phyloP scores from a whole-genome alignment of 2,329 filamentous ascomycete genomes.

The Arthrinium puccinioides region DNA sequence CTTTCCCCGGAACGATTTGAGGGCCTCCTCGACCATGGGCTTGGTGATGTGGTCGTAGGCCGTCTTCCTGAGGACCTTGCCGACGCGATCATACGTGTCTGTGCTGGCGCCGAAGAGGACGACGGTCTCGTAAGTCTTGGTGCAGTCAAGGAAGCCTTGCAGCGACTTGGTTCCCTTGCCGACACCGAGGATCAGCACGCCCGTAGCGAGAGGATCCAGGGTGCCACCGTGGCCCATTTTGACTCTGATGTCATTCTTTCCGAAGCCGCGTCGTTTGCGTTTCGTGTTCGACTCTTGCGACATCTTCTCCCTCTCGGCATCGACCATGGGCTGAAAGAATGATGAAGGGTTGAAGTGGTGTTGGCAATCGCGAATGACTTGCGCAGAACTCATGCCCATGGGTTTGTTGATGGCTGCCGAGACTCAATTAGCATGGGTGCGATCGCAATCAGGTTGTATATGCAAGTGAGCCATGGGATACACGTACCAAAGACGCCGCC shows the following conservation, averaged over 20 bases:
- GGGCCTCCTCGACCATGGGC: slow-evolving; percentile 67
- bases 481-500: slow-evolving; percentile 51
- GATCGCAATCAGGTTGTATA: background rate
- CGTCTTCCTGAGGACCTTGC: slow-evolving; percentile 71
- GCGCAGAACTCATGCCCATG: slow-evolving; percentile 75
- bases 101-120: slow-evolving; percentile 88
- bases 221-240: slow-evolving; percentile 97
- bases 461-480: background rate
- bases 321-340: slow-evolving; percentile 72
- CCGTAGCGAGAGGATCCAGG: slow-evolving; percentile 87
- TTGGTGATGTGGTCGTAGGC: slow-evolving; percentile 76
- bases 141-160: slow-evolving; percentile 73
- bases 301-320: slow-evolving; percentile 50
- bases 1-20: slow-evolving; percentile 70
- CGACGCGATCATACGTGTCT: slow-evolving; percentile 83
- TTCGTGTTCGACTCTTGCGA: slow-evolving; percentile 51
- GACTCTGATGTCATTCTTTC: slow-evolving; percentile 59
- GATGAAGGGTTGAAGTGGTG: slow-evolving; percentile 72
- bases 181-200: slow-evolving; percentile 82
- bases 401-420: slow-evolving; percentile 84
- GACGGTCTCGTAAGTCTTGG: slow-evolving; percentile 86
- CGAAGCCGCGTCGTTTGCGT: slow-evolving; percentile 48
- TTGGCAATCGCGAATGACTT: slow-evolving; percentile 85
- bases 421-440: slow-evolving; percentile 4
- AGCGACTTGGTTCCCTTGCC: slow-evolving; percentile 83